Percentiles rank a stretch among this genome's conserved stretches.
Conservation (phyloP, 2,329 filamentous ascomycete species). For the Aureobasidium sp. region DNA sequence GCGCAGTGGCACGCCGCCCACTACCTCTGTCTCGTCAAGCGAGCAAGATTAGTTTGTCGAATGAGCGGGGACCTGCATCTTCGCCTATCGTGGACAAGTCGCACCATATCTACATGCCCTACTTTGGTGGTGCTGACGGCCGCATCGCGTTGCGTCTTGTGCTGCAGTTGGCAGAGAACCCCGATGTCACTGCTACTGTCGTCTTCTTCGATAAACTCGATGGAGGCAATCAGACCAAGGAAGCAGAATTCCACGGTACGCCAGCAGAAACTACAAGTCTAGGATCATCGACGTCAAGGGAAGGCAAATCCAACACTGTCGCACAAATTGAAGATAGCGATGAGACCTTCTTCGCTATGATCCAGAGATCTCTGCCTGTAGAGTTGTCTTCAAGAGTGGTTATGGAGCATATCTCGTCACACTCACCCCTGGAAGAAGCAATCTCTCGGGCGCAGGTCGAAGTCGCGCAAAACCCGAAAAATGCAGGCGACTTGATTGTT, state of each 20-base stretch:
- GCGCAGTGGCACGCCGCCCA: constrained; percentile 24
- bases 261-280: neutral
- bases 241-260: neutral
- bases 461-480: constrained; percentile 52
- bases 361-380: constrained; percentile 47
- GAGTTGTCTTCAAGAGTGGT: constrained; percentile 47
- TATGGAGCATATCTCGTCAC: constrained; percentile 43
- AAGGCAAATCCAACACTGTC: neutral
- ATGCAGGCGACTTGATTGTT: constrained; percentile 63
- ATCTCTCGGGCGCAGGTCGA: constrained; percentile 49
- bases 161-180: constrained; percentile 73
- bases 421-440: constrained; percentile 36
- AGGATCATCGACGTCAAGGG: neutral
- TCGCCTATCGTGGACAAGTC: constrained; percentile 57
- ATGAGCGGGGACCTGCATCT: constrained; percentile 44
- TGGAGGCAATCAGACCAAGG: neutral
- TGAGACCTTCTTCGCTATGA: constrained; percentile 46
- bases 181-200: constrained; percentile 69
- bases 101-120: constrained; percentile 81
- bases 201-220: constrained; percentile 43
- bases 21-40: constrained; percentile 37
- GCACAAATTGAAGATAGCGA: constrained; percentile 33
- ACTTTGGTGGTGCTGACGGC: constrained; percentile 81
- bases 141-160: constrained; percentile 69
- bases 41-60: constrained; percentile 53